Evolutionary conservation across 2,329 filamentous ascomycete species (phyloP).

Genomic region (Monosporascus ibericus): DNA sequence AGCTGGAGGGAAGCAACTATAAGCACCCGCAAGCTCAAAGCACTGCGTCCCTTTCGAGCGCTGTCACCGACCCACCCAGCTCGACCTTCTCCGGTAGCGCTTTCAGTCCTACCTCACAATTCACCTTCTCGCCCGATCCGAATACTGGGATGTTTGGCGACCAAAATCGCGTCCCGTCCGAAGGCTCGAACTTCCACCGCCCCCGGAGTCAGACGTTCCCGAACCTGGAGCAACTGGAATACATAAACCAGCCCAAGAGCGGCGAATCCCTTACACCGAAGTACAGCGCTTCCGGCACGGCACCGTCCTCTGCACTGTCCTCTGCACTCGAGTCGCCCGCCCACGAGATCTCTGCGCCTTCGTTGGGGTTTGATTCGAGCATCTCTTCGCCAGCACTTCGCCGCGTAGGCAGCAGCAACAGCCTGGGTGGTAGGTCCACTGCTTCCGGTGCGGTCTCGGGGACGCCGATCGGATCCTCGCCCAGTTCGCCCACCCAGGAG

Average conservation of each 20-base stretch:
- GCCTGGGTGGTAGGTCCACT: slow-evolving; percentile 34
- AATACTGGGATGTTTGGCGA: slow-evolving; percentile 60
- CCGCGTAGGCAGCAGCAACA: slow-evolving; percentile 46
- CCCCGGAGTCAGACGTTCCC: slow-evolving; percentile 88
- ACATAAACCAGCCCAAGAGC: slow-evolving; percentile 37
- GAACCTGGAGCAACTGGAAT: slow-evolving; percentile 57
- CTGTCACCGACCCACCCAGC: slow-evolving; percentile 55
- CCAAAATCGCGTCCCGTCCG: slow-evolving; percentile 29
- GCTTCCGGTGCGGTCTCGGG: slow-evolving; percentile 27
- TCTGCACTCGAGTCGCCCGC: slow-evolving; percentile 47
- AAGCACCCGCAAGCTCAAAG: slow-evolving; percentile 61
- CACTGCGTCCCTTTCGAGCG: slow-evolving; percentile 61
- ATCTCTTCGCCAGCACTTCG: slow-evolving; percentile 41
- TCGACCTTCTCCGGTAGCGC: slow-evolving; percentile 67
- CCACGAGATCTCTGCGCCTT: slow-evolving; percentile 36
- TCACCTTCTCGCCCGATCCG: slow-evolving; percentile 70
- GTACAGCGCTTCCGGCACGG: slow-evolving; percentile 39
- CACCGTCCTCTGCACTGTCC: slow-evolving; percentile 45
- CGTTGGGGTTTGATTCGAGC: slow-evolving; percentile 38
- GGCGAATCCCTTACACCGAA: slow-evolving; percentile 45
- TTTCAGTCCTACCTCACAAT: slow-evolving; percentile 68
- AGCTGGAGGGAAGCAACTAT: slow-evolving; percentile 49
- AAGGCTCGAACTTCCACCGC: slow-evolving; percentile 55
- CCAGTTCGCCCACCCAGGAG: slow-evolving; percentile 70
- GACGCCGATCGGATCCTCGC: slow-evolving; percentile 47